Conservation (phyloP, 805 yeast genomes). For the Kodamaea leandrae region DNA sequence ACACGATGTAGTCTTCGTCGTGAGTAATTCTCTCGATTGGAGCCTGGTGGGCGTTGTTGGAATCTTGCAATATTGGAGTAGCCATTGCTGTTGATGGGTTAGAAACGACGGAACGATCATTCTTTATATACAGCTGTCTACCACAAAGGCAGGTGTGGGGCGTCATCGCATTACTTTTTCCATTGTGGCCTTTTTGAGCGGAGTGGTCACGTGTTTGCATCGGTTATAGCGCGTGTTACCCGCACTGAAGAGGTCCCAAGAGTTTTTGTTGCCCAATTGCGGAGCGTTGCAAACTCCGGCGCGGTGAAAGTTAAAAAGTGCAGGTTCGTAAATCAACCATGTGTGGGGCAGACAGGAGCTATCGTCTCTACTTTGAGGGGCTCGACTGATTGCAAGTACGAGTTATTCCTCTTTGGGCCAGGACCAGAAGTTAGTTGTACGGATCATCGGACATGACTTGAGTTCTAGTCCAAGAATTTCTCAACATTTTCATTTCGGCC, state of each 20-base stretch:
- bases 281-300: constrained; percentile 2
- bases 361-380: background rate
- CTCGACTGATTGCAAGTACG: no score
- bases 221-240: background rate
- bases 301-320: background rate
- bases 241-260: background rate
- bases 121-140: constrained; percentile 1
- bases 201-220: constrained; percentile 3
- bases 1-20: constrained; percentile 62
- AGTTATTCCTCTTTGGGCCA: no score
- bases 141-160: constrained; percentile 4
- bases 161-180: constrained; percentile 1
- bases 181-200: background rate
- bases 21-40: constrained; percentile 1
- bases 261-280: no score
- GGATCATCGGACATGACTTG: no score
- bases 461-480: no score
- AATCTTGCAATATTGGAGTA: background rate
- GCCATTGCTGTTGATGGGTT: background rate
- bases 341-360: background rate
- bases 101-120: background rate
- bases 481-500: no score
- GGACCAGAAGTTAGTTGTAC: no score
- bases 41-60: constrained; percentile 3
- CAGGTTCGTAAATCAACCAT: background rate